Base-by-base conservation (phyloP, 805 yeast species). In the Schizosaccharomyces japonicus region DNA sequence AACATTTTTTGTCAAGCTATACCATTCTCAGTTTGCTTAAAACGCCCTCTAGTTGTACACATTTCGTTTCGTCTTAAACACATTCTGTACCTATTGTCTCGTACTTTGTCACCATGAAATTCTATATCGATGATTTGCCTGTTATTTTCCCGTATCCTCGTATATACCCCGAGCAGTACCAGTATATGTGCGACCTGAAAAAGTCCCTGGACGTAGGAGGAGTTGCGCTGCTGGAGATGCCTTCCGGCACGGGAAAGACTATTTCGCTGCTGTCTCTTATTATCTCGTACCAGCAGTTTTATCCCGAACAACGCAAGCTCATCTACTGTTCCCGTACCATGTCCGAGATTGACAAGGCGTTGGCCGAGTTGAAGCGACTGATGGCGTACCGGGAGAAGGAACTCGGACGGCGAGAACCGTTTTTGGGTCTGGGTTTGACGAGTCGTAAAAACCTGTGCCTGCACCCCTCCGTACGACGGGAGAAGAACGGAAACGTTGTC, bases 161-260 rank as follows among this genome's bases (percentile, higher is more conserved):
- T 57, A 87, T 90, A 49, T 90, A 90, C 60, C 99, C 49, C 53
- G 99, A 90, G 63, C 99, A 90, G 61, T 90, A 90, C 68, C 90
- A 85, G 30, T 90, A 90, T 63, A 90, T 90, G 98, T 75, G 90
- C 52, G 96, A 87, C 61, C 79, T 90, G 53, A 90, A 90, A 65
- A 75, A 78, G 58, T 80, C 95, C 0, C 63, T 90, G 47, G 99
- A 90, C 66, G 94, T 80, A 1, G 96, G 95, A 1, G 98, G 31
- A 13, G 23, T 17, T 26, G 33, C 31, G n/a, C 29, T 90, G 48
- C 63, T 90, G 57, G 99, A 90, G 65, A 90, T 90, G 99, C 99
- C 99, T 54, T 90, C 99, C 4, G 99, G 99, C 3, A 90, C 99
- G 2, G 99, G 99, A 39, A 90, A 90, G 60, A 90, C 99, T 33